Conservation (phyloP, 306 rosid species). For the Acmispon strigosus region DNA sequence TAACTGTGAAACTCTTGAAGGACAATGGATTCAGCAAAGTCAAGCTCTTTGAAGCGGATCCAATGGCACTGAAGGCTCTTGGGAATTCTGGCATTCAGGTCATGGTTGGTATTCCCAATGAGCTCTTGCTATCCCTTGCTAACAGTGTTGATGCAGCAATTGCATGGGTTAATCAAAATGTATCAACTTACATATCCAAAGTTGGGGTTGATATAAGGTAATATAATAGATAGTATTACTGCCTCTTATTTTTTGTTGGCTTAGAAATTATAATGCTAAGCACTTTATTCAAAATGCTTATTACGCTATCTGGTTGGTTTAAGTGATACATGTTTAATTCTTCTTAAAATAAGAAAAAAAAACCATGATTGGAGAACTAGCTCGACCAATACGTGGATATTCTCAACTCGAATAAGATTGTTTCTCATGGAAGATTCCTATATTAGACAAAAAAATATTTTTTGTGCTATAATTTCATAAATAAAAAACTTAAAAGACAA, state of each 20-base stretch:
- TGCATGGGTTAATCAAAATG: constrained; percentile 73
- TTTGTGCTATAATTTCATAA: too few species aligned
- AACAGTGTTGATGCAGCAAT: constrained; percentile 53
- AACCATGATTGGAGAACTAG: too few species aligned
- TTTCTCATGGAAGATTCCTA: too few species aligned
- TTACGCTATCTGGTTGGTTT: neutral
- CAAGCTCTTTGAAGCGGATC: constrained; percentile 89
- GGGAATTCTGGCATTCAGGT: constrained; percentile 73
- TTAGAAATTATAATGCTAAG: too few species aligned
- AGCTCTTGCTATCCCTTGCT: constrained; percentile 63
- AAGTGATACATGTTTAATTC: too few species aligned
- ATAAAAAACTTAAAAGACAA: too few species aligned
- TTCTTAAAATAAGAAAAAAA: too few species aligned
- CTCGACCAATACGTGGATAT: too few species aligned
- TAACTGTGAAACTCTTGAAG: constrained; percentile 62
- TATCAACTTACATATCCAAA: constrained; percentile 61
- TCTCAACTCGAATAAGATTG: too few species aligned
- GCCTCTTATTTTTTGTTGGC: neutral
- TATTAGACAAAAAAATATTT: too few species aligned
- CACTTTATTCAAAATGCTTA: too few species aligned
- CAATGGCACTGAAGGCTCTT: constrained; percentile 65
- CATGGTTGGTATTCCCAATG: constrained; percentile 90
- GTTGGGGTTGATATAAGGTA: constrained; percentile 72
- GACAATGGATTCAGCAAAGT: constrained; percentile 84
- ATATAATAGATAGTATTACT: constrained; percentile 22